phyloP scores from a whole-genome alignment of 78 protist genomes.

The Guillardia theta region DNA sequence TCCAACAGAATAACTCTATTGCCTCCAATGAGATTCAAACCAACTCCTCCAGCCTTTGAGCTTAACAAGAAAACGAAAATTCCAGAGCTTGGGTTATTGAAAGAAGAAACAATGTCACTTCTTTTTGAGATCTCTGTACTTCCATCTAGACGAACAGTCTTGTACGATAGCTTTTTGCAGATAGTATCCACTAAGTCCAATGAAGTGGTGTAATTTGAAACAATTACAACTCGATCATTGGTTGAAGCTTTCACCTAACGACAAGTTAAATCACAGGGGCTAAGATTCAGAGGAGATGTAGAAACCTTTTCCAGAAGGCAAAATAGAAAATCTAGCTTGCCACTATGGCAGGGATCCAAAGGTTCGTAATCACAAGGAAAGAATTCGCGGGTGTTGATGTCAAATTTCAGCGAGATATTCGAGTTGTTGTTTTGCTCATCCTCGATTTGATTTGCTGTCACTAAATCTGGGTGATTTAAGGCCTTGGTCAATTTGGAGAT shows the following conservation, averaged over 20 bases:
- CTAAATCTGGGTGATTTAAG: neutral
- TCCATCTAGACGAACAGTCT: neutral
- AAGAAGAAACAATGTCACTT: neutral
- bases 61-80: neutral
- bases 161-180: neutral
- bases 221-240: neutral
- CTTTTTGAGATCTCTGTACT: neutral
- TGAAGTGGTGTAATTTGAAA: neutral
- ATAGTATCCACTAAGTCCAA: neutral
- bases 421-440: too few species aligned
- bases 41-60: constrained; percentile 38
- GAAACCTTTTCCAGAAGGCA: neutral
- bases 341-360: neutral
- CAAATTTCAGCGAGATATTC: neutral
- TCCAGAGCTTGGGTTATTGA: neutral
- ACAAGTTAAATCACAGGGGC: too few species aligned
- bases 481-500: neutral
- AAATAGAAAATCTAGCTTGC: neutral
- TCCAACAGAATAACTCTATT: neutral
- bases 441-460: neutral
- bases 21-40: constrained; percentile 1
- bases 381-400: neutral
- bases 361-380: neutral
- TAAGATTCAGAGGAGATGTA: too few species aligned
- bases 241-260: too few species aligned